Evolutionary conservation across 78 protist genomes (phyloP).

Genomic region (Dictyostelium discoideum): DNA sequence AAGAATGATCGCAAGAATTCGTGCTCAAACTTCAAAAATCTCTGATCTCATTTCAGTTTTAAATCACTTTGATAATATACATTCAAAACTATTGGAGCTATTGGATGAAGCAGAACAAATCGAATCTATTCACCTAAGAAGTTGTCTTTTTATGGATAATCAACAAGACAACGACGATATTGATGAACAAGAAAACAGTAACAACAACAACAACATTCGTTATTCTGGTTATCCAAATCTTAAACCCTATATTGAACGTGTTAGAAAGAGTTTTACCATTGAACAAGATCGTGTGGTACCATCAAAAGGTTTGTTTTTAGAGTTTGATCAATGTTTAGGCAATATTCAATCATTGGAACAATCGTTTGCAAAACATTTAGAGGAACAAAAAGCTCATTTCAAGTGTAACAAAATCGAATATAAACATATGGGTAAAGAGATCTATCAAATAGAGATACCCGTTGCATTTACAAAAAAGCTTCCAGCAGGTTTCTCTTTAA

Average conservation of each 20-base stretch:
- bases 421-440: slow-evolving; percentile 67
- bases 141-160: neutral
- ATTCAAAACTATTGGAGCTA: neutral
- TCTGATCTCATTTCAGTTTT: slow-evolving; percentile 49
- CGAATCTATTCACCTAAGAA: neutral
- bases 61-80: slow-evolving; percentile 43
- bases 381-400: slow-evolving; percentile 12
- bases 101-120: neutral
- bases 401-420: neutral
- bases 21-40: slow-evolving; percentile 36
- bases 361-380: slow-evolving; percentile 2
- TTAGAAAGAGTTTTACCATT: neutral
- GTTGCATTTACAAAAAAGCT: neutral
- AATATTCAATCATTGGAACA: slow-evolving; percentile 1
- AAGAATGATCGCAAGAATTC: slow-evolving; percentile 66
- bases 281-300: slow-evolving; percentile 15
- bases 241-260: neutral
- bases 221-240: slow-evolving; percentile 49
- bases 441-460: slow-evolving; percentile 59
- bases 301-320: slow-evolving; percentile 8
- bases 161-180: neutral
- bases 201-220: neutral
- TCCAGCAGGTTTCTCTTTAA: neutral
- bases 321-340: slow-evolving; percentile 31
- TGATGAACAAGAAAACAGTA: too few relatives aligned